Base-by-base conservation (phyloP, 345 rosid genomes). In the Viola odorata region DNA sequence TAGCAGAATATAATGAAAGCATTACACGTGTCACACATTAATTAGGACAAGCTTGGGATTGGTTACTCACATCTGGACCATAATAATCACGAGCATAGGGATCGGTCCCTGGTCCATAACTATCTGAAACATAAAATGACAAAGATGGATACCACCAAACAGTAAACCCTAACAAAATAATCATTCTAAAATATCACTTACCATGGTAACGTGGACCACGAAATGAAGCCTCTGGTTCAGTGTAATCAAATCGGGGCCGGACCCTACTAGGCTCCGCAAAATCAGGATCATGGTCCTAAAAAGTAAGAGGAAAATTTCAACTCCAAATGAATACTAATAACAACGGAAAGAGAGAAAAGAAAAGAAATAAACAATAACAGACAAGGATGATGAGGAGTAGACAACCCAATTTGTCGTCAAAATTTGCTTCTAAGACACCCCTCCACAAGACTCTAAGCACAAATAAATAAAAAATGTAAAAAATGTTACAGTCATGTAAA, bases 271-370 rank as follows among this genome's bases (percentile, higher is more conserved):
- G 82, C 66, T 75, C 86, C 64, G 69, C 40, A 64, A 75, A 76
- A 61, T 84, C 84, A 60, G 78, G 63, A 57, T 74, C 78, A 52
- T 66, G 78, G 65, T 81, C 83, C 89, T 81, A 67, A 37, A 62
- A 47, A 45, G 52, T 64, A 69, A 37, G 53, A 68, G 41, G 37
- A 57, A 61, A 47, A 9, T 45, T 57, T 53, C 8, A 47, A 54
- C 14, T 23, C 7, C 47, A 6, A 37, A n/a, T 0, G 51, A 50
- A 57, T 58, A 57, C 13, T n/a, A 9, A 23, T 47, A 6, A 42
- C 50, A 47, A 47, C 12, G 13, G 4, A 47, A 47, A 47, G n/a
- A 47, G 45, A 42, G 45, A 42, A 47, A 12, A 7, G 5, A 47
- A 7, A 3, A n/a, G 11, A 47, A 47, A 7, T 17, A 53, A 17